A percentile compares a stretch with the other conserved stretches of the same genome.
phyloP scores from a whole-genome alignment of 768 basidiomycete species.

The Lactarius indigo region DNA sequence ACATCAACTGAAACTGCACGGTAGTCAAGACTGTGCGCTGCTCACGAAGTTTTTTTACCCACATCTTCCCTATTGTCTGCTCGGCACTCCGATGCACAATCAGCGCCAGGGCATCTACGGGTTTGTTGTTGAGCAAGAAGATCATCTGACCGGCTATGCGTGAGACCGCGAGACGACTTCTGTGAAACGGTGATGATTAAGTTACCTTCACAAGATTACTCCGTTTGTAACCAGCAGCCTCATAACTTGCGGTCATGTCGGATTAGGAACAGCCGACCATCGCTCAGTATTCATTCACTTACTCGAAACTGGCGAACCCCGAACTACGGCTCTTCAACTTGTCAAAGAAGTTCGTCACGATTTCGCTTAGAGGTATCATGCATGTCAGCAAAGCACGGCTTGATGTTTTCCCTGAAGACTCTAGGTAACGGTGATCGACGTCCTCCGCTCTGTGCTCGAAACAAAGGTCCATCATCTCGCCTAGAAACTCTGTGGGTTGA shows the following conservation, averaged over 20 bases:
- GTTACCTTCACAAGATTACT: slow-evolving; percentile 86
- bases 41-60: slow-evolving; percentile 92
- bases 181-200: slow-evolving; percentile 15
- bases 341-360: slow-evolving; percentile 95
- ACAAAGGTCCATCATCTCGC: slow-evolving; percentile 95
- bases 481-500: slow-evolving; percentile 68
- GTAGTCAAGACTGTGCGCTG: slow-evolving; percentile 13
- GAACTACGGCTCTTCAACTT: slow-evolving; percentile 90
- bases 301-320: slow-evolving; percentile 93
- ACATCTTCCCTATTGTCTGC: slow-evolving; percentile 68
- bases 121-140: slow-evolving; percentile 83
- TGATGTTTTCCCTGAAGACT: slow-evolving; percentile 48
- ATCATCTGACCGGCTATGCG: slow-evolving; percentile 56
- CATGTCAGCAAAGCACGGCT: slow-evolving; percentile 80
- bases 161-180: slow-evolving; percentile 6
- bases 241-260: slow-evolving; percentile 58
- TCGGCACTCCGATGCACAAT: slow-evolving; percentile 84
- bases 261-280: background rate
- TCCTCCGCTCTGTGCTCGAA: slow-evolving; percentile 80
- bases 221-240: slow-evolving; percentile 83
- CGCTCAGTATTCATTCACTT: slow-evolving; percentile 31
- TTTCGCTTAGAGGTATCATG: slow-evolving; percentile 83
- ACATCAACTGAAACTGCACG: background rate
- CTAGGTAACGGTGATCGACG: slow-evolving; percentile 81
- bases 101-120: slow-evolving; percentile 90